Evolutionary conservation across 495 filamentous ascomycete species (phyloP).

Genomic region (Parmelia sp.): DNA sequence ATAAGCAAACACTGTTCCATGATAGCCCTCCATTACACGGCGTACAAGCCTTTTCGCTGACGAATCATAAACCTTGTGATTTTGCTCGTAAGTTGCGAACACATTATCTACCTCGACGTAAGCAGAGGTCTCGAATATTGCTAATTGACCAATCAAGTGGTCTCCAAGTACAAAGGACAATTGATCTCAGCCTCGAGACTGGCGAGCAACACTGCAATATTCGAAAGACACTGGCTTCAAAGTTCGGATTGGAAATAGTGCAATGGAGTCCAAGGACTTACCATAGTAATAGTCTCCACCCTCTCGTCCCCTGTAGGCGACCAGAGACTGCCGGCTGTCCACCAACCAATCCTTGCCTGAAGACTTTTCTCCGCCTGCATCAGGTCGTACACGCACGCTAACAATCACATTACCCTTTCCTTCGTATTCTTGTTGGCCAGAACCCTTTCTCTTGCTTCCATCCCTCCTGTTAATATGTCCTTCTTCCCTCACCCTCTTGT

Average conservation of each 20-base stretch:
- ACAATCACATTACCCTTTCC: conserved; percentile 93
- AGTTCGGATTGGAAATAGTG: neutral
- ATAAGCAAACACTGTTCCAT: conserved; percentile 97
- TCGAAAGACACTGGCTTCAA: neutral
- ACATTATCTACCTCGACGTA: conserved; percentile 68
- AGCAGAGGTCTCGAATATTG: conserved; percentile 1
- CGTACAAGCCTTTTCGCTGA: conserved; percentile 90
- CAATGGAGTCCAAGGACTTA: conserved; percentile 36
- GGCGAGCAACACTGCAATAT: neutral
- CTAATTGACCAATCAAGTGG: neutral
- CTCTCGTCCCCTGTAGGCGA: conserved; percentile 81
- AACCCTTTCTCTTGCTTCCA: conserved; percentile 29
- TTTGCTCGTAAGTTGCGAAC: conserved; percentile 86
- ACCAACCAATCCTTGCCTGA: conserved; percentile 85
- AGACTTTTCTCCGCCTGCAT: conserved; percentile 57
- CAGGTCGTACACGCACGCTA: conserved; percentile 87
- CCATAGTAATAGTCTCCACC: conserved; percentile 91
- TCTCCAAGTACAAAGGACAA: neutral
- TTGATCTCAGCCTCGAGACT: neutral
- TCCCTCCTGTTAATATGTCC: conserved; percentile 37
- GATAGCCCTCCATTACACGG: conserved; percentile 97
- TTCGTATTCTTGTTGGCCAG: conserved; percentile 47
- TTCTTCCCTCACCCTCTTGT: conserved; percentile 39
- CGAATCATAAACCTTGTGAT: conserved; percentile 87
- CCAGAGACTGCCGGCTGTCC: conserved; percentile 72